These are phyloP conservation scores for Epichloe scottii DNA, from an alignment of 2,329 filamentous ascomycete genomes.

Conservation along the genomic window DNA sequence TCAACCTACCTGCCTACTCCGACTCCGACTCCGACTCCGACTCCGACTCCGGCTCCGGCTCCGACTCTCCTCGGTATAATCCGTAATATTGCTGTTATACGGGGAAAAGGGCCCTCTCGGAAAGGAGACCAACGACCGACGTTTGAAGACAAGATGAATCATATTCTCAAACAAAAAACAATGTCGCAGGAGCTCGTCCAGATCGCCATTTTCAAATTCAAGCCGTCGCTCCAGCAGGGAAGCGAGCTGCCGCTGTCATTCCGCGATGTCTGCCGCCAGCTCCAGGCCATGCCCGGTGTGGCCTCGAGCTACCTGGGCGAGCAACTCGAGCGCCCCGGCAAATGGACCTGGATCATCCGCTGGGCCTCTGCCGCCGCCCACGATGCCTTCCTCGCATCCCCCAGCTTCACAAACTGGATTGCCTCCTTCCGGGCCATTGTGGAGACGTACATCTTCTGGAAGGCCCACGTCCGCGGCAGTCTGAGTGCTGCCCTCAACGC, in stretches of 20 bases:
- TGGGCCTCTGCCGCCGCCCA: constrained; percentile 23
- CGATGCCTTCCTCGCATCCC: constrained; percentile 28
- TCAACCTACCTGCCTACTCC: too few relatives aligned
- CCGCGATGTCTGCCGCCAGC: constrained; percentile 14
- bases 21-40: too few relatives aligned
- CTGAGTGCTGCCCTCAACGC: constrained; percentile 19
- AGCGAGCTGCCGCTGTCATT: constrained; percentile 9
- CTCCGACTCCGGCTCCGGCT: not conserved
- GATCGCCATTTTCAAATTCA: constrained; percentile 21
- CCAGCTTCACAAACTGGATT: constrained; percentile 28
- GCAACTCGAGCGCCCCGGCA: constrained; percentile 21
- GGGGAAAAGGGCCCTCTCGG: not conserved
- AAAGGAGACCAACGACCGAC: not conserved
- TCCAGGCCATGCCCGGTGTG: constrained; percentile 21
- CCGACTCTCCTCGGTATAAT: not conserved
- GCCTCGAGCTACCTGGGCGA: constrained; percentile 21
- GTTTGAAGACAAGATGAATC: constrained; percentile 1
- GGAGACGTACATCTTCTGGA: constrained; percentile 12
- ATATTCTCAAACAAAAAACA: constrained; percentile 13
- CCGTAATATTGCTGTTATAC: not conserved
- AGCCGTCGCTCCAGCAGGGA: constrained; percentile 13
- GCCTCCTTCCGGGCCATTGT: constrained; percentile 22
- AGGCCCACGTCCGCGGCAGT: constrained; percentile 11
- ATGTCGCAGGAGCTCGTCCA: constrained; percentile 16
- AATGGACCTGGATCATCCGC: constrained; percentile 20